Evolutionary conservation across 2,329 filamentous ascomycete genomes (phyloP).

Genomic region (Pseudogymnoascus sp.): DNA sequence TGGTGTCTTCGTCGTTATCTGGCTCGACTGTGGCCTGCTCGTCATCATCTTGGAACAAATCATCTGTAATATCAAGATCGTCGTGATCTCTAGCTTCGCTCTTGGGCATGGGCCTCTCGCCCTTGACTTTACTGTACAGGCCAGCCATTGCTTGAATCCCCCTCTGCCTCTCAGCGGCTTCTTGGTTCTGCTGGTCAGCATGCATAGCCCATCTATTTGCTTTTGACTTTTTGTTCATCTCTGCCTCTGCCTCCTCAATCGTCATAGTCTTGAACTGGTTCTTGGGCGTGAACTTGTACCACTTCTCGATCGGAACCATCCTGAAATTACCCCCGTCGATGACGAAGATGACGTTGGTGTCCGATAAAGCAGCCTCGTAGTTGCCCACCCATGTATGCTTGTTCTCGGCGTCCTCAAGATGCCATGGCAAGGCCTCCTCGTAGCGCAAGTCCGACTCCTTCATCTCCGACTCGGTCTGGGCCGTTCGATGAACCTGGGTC

Average conservation of each 20-base stretch:
- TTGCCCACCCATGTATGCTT: slow-evolving; percentile 91
- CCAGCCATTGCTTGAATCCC: slow-evolving; percentile 46
- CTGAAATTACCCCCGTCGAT: slow-evolving; percentile 65
- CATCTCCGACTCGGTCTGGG: slow-evolving; percentile 61
- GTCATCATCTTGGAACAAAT: slow-evolving; percentile 81
- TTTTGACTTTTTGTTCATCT: slow-evolving; percentile 71
- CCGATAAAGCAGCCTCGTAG: slow-evolving; percentile 82
- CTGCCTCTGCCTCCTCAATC: slow-evolving; percentile 77
- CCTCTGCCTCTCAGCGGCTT: slow-evolving; percentile 50
- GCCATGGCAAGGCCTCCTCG: slow-evolving; percentile 93
- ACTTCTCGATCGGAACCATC: slow-evolving; percentile 90
- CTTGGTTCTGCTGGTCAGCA: slow-evolving; percentile 50
- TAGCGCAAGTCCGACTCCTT: slow-evolving; percentile 70
- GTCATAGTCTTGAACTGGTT: slow-evolving; percentile 71
- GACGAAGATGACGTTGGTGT: slow-evolving; percentile 73
- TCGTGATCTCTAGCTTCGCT: slow-evolving; percentile 64
- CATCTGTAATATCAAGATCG: slow-evolving; percentile 60
- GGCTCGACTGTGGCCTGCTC: slow-evolving; percentile 68
- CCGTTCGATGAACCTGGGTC: slow-evolving; percentile 76
- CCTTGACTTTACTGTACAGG: slow-evolving; percentile 47
- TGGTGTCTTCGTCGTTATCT: slow-evolving; percentile 75
- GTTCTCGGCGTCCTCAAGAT: slow-evolving; percentile 91
- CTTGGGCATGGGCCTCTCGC: slow-evolving; percentile 55
- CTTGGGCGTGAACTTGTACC: slow-evolving; percentile 81
- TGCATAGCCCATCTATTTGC: slow-evolving; percentile 76